phyloP scores from a whole-genome alignment of 345 rosid genomes.

The Lumnitzera littorea region DNA sequence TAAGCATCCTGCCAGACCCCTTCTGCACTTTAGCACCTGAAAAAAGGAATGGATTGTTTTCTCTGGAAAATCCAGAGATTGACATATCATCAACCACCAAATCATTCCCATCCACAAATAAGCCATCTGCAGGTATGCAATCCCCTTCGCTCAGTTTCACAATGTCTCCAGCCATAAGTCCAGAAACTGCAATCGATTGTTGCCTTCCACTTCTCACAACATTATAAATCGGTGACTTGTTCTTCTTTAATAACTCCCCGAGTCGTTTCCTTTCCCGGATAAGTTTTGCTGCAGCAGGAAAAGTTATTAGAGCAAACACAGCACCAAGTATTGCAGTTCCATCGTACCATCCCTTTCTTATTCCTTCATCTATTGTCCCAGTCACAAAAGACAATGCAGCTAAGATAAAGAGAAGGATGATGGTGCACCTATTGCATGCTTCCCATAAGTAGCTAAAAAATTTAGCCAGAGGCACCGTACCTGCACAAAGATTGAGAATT shows the following conservation, averaged over 20 bases:
- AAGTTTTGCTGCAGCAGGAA: slow-evolving; percentile 8
- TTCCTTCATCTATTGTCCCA: slow-evolving; percentile 10
- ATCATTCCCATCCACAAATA: too few relatives aligned
- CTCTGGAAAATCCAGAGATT: slow-evolving; percentile 3
- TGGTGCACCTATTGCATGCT: slow-evolving; percentile 7
- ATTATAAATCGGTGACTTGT: too few relatives aligned
- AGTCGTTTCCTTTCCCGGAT: slow-evolving; percentile 4
- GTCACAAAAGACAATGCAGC: slow-evolving; percentile 14
- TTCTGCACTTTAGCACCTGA: slow-evolving; percentile 16
- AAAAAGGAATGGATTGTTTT: slow-evolving; percentile 6
- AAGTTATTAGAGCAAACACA: slow-evolving; percentile 5
- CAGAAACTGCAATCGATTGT: too few relatives aligned
- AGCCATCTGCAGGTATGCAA: too few relatives aligned
- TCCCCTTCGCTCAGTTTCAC: too few relatives aligned
- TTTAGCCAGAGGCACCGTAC: too few relatives aligned
- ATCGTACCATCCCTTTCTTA: slow-evolving; percentile 19
- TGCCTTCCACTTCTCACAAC: too few relatives aligned
- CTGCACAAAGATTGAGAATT: too few relatives aligned
- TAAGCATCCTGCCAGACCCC: slow-evolving; percentile 17
- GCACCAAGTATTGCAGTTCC: slow-evolving; percentile 19
- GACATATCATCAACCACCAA: slow-evolving; percentile 10
- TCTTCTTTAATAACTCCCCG: too few relatives aligned
- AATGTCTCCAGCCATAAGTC: too few relatives aligned
- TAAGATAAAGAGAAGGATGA: slow-evolving; percentile 11
- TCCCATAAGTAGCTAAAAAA: not conserved